Evolutionary conservation across 2,329 filamentous ascomycete species (phyloP).

Genomic region (Colletotrichum sp.): DNA sequence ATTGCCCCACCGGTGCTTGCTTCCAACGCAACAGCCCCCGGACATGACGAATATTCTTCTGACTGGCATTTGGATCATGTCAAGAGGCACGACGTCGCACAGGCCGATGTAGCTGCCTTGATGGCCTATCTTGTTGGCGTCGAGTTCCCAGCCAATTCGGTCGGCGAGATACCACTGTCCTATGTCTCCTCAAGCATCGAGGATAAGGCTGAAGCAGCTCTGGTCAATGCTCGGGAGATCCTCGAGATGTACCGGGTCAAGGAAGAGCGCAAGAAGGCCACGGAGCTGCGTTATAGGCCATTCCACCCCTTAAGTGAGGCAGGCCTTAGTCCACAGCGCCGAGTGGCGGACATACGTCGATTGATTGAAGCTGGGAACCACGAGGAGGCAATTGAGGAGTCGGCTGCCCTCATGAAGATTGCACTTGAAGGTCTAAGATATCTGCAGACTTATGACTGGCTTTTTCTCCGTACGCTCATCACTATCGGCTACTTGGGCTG

Average conservation of each 20-base stretch:
- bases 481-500: constrained; percentile 92
- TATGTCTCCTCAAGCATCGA: constrained; percentile 76
- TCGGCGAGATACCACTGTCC: constrained; percentile 87
- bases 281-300: constrained; percentile 78
- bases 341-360: constrained; percentile 69
- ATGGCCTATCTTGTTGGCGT: constrained; percentile 93
- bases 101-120: constrained; percentile 91
- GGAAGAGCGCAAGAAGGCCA: constrained; percentile 80
- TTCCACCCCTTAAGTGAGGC: constrained; percentile 73
- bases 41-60: constrained; percentile 89
- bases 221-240: constrained; percentile 86
- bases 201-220: constrained; percentile 82
- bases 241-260: constrained; percentile 97
- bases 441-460: constrained; percentile 97
- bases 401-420: constrained; percentile 76
- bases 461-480: constrained; percentile 88
- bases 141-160: constrained; percentile 94
- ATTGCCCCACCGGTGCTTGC: constrained; percentile 75
- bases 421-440: constrained; percentile 87
- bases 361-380: constrained; percentile 71
- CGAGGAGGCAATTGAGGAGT: constrained; percentile 80
- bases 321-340: constrained; percentile 67
- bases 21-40: constrained; percentile 65
- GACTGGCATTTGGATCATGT: constrained; percentile 87
- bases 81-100: constrained; percentile 86